Conservation (phyloP, 2,329 filamentous ascomycete species). For the Pyrenochaeta sp. region DNA sequence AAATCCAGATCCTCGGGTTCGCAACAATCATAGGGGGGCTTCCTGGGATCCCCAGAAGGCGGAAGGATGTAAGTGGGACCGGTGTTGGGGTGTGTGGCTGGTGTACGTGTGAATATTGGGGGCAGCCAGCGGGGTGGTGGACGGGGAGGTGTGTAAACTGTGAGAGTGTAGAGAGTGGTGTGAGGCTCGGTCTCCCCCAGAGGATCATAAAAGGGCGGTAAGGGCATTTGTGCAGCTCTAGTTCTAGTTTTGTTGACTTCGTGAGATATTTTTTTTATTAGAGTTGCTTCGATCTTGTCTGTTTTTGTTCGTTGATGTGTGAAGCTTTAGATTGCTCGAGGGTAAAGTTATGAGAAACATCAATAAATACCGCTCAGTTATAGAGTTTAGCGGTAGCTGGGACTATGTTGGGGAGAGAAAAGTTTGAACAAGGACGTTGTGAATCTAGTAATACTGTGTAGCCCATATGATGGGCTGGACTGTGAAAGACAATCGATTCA, state of each 20-base stretch:
- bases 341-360: not conserved
- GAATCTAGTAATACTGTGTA: not conserved
- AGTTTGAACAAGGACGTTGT: not conserved
- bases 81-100: constrained; percentile 6
- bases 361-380: not conserved
- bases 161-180: constrained; percentile 34
- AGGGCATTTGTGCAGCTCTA: not conserved
- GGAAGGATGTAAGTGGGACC: constrained; percentile 14
- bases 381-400: not conserved
- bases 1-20: constrained; percentile 18
- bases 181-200: constrained; percentile 28
- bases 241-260: not conserved
- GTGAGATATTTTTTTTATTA: too few species aligned
- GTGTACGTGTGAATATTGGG: constrained; percentile 20
- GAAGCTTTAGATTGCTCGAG: not conserved
- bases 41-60: constrained; percentile 13
- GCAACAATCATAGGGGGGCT: constrained; percentile 24
- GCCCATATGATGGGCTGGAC: not conserved
- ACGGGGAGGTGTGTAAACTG: constrained; percentile 26
- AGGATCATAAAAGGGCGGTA: constrained; percentile 25
- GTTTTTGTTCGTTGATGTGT: not conserved
- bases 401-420: not conserved
- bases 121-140: constrained; percentile 29
- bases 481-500: constrained; percentile 4
- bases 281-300: not conserved